These are phyloP conservation scores for Alloascoidea africana DNA, from an alignment of 805 yeast species.

Conservation along the genomic window DNA sequence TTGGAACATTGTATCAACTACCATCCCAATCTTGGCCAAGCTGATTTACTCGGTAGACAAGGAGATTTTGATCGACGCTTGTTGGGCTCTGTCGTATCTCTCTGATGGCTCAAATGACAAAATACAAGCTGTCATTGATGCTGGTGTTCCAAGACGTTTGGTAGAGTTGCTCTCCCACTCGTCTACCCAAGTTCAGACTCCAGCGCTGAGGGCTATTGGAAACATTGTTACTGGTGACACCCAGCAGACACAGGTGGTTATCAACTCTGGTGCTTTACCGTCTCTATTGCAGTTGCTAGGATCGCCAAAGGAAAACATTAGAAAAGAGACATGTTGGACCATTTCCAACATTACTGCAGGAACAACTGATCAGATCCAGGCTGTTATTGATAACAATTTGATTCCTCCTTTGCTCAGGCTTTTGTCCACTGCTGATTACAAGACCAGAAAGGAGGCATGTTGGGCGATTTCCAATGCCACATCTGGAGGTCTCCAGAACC, in stretches of 20 bases:
- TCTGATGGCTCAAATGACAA: slow-evolving; percentile 89
- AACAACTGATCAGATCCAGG: slow-evolving; percentile 87
- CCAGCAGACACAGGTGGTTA: slow-evolving; percentile 85
- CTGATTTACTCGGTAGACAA: slow-evolving; percentile 81
- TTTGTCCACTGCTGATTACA: slow-evolving; percentile 74
- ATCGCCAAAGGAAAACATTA: slow-evolving; percentile 80
- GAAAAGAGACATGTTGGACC: slow-evolving; percentile 99
- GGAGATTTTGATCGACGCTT: slow-evolving; percentile 91
- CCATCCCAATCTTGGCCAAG: slow-evolving; percentile 84
- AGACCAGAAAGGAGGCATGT: slow-evolving; percentile 96
- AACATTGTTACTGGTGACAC: slow-evolving; percentile 97
- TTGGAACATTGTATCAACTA: slow-evolving; percentile 76
- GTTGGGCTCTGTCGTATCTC: slow-evolving; percentile 95
- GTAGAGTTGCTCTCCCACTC: slow-evolving; percentile 83
- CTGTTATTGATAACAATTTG: slow-evolving; percentile 88
- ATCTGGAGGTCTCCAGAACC: slow-evolving; percentile 83
- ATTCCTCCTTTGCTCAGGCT: slow-evolving; percentile 81
- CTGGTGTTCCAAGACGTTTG: slow-evolving; percentile 84
- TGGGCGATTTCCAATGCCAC: slow-evolving; percentile 99
- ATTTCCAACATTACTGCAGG: slow-evolving; percentile 97
- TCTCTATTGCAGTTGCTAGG: slow-evolving; percentile 69
- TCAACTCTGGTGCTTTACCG: slow-evolving; percentile 81
- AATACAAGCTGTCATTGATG: slow-evolving; percentile 93
- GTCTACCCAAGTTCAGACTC: slow-evolving; percentile 82
- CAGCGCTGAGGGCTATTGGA: slow-evolving; percentile 94